Conservation (phyloP, 2,329 filamentous ascomycete species). For the Magnaporthiopsis poae region DNA sequence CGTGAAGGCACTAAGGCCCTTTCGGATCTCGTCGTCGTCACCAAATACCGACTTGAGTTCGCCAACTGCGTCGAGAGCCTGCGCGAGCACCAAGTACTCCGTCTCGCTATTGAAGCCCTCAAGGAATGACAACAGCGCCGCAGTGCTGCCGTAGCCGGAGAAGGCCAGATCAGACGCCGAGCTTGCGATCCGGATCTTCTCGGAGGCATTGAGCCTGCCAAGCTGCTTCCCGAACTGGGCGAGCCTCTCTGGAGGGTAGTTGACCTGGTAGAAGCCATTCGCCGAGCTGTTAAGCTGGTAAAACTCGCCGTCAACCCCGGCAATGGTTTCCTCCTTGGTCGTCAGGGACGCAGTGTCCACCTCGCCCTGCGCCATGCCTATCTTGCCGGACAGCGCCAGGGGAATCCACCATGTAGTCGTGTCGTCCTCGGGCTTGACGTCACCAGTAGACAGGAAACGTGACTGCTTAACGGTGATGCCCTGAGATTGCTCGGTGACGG, state of each 20-base stretch:
- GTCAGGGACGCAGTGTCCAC: slow-evolving; percentile 53
- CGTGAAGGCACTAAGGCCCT: slow-evolving; percentile 67
- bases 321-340: slow-evolving; percentile 65
- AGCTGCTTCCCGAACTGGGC: slow-evolving; percentile 70
- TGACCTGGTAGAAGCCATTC: slow-evolving; percentile 82
- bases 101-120: slow-evolving; percentile 74
- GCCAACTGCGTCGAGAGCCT: slow-evolving; percentile 66
- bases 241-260: slow-evolving; percentile 78
- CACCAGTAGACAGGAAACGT: slow-evolving; percentile 83
- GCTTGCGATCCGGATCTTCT: slow-evolving; percentile 86
- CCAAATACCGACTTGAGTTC: slow-evolving; percentile 78
- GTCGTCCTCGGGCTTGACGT: slow-evolving; percentile 84
- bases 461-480: slow-evolving; percentile 76
- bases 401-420: slow-evolving; percentile 93
- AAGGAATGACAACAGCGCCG: slow-evolving; percentile 71
- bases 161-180: slow-evolving; percentile 84
- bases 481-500: slow-evolving; percentile 64
- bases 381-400: slow-evolving; percentile 70
- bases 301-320: slow-evolving; percentile 65
- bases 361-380: slow-evolving; percentile 51
- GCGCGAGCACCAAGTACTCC: slow-evolving; percentile 81
- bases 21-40: slow-evolving; percentile 60
- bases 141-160: slow-evolving; percentile 72
- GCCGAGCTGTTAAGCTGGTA: slow-evolving; percentile 91
- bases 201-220: slow-evolving; percentile 66